Evolutionary conservation across 163 green algal genomes (phyloP).

Genomic region (Botryococcus braunii): DNA sequence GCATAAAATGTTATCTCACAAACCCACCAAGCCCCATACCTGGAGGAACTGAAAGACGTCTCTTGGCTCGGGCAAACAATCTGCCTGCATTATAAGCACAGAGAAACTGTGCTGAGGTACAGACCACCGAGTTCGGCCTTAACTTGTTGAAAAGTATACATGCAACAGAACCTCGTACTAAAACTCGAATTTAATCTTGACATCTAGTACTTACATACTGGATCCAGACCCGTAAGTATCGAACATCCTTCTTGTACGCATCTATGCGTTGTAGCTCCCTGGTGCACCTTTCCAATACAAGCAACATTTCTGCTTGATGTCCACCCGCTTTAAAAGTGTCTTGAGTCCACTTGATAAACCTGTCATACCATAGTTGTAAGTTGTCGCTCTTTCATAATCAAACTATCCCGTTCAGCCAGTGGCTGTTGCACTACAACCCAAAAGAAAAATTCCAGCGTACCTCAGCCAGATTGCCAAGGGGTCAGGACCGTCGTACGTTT

Average conservation of each 20-base stretch:
- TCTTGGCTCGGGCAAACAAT: slow-evolving; percentile 70
- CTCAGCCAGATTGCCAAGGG: slow-evolving; percentile 69
- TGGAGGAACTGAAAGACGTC: slow-evolving; percentile 85
- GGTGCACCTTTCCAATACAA: slow-evolving; percentile 80
- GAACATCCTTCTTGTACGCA: slow-evolving; percentile 71
- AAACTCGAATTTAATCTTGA: too few species aligned
- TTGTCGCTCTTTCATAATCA: background rate
- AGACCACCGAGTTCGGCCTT: background rate
- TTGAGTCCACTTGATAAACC: slow-evolving; percentile 88
- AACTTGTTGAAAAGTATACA: background rate
- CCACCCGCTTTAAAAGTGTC: slow-evolving; percentile 53
- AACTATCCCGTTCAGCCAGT: background rate
- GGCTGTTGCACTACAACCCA: background rate
- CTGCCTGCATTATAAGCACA: slow-evolving; percentile 49
- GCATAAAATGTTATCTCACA: too few species aligned
- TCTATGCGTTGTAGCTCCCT: slow-evolving; percentile 48
- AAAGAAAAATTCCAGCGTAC: slow-evolving; percentile 16
- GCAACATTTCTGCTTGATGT: slow-evolving; percentile 63
- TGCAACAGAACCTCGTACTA: background rate
- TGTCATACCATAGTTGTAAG: slow-evolving; percentile 23
- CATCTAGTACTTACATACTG: slow-evolving; percentile 82
- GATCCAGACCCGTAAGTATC: slow-evolving; percentile 92
- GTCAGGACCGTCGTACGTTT: slow-evolving; percentile 59
- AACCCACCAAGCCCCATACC: slow-evolving; percentile 20
- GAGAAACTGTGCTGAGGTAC: background rate